Evolutionary conservation across 441 rosid genomes (phyloP).

Genomic region (Jatropha podagrica): DNA sequence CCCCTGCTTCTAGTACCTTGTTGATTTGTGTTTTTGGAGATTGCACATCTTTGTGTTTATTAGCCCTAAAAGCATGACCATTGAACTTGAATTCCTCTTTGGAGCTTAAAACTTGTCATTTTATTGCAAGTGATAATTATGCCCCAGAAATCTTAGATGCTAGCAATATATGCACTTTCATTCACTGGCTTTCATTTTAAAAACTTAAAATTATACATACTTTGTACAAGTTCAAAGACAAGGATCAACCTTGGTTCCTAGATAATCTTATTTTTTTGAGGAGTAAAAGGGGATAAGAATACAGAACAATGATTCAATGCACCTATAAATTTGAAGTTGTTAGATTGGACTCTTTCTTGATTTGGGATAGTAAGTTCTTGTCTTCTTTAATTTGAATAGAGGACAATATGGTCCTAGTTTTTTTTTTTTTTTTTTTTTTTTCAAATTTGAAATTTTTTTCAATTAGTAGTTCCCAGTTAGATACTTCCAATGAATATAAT

Average conservation of each 20-base stretch:
- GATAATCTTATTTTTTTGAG: not conserved
- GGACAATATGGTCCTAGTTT: not conserved
- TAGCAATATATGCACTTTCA: not conserved
- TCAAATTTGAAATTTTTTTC: too few relatives aligned
- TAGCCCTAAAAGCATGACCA: not conserved
- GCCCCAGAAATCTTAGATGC: not conserved
- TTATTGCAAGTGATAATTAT: not conserved
- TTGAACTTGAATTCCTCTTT: not conserved
- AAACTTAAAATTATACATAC: not conserved
- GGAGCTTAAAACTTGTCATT: not conserved
- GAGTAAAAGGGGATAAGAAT: not conserved
- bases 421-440: too few relatives aligned
- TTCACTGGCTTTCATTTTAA: not conserved
- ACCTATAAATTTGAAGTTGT: not conserved
- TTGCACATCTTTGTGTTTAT: not conserved
- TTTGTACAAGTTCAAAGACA: constrained; percentile 2
- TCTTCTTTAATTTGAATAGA: not conserved
- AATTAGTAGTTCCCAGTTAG: not conserved
- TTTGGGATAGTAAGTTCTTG: not conserved
- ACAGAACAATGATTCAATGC: not conserved
- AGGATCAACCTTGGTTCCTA: not conserved
- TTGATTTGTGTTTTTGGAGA: constrained; percentile 5
- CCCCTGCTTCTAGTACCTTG: constrained; percentile 13
- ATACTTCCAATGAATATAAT: not conserved
- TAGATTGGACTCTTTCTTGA: not conserved